Conservation (phyloP, 1,284 basidiomycete genomes). For the Porodaedalea pini region DNA sequence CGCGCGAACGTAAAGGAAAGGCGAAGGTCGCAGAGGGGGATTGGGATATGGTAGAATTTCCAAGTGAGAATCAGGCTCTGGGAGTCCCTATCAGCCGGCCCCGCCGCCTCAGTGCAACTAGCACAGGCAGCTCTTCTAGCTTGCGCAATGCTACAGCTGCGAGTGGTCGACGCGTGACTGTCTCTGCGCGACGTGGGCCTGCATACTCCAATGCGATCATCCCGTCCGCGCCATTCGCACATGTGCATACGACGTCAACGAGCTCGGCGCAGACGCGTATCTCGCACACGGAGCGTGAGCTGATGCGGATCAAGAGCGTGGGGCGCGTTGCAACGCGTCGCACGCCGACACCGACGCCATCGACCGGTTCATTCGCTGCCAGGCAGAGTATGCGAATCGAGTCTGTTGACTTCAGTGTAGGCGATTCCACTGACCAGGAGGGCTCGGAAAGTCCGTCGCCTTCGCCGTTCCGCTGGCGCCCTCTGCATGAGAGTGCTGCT, state of each 20-base stretch:
- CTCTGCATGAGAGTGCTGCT: neutral
- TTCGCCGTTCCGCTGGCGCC: neutral
- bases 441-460: neutral
- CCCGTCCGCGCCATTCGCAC: neutral
- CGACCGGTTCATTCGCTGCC: slow-evolving; percentile 16
- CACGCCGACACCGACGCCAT: slow-evolving; percentile 34
- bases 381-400: slow-evolving; percentile 24
- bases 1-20: slow-evolving; percentile 1
- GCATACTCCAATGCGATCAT: neutral
- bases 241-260: slow-evolving; percentile 5
- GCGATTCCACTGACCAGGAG: neutral
- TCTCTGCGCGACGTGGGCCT: slow-evolving; percentile 1
- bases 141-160: neutral
- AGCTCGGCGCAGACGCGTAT: neutral
- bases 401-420: slow-evolving; percentile 19
- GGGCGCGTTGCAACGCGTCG: slow-evolving; percentile 35
- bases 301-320: slow-evolving; percentile 39
- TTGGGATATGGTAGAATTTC: slow-evolving; percentile 1
- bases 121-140: slow-evolving; percentile 1
- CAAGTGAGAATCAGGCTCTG: neutral
- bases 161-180: neutral
- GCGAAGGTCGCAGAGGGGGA: slow-evolving; percentile 3
- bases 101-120: slow-evolving; percentile 8
- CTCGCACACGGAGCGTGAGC: slow-evolving; percentile 8
- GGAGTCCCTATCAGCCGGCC: slow-evolving; percentile 13